Percentiles rank a stretch among this genome's conserved stretches.
Evolutionary conservation across 192 early-diverging fungal genomes (phyloP).

Genomic region (Coemansia pectinata): DNA sequence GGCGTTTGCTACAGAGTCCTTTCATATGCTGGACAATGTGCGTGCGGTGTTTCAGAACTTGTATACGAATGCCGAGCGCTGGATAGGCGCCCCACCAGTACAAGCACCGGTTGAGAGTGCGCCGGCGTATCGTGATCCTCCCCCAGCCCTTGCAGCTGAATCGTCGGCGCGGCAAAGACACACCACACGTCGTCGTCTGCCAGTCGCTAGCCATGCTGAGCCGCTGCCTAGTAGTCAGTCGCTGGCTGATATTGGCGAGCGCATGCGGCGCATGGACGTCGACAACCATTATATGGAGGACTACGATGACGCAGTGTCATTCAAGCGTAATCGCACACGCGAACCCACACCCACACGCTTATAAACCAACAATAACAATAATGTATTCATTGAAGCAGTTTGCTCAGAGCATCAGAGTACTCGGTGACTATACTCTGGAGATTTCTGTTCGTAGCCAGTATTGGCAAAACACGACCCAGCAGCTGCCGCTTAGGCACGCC

Average conservation of each 20-base stretch:
- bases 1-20: slow-evolving; percentile 53
- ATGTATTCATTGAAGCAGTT: neutral
- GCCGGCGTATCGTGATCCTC: neutral
- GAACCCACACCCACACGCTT: slow-evolving; percentile 38
- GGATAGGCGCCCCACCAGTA: slow-evolving; percentile 20
- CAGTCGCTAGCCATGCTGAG: no score
- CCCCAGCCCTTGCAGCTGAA: neutral
- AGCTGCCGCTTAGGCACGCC: slow-evolving; percentile 66
- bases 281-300: neutral
- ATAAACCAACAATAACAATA: neutral
- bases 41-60: slow-evolving; percentile 32
- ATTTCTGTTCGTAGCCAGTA: slow-evolving; percentile 68
- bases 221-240: neutral
- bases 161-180: neutral
- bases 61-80: slow-evolving; percentile 42
- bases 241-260: slow-evolving; percentile 41
- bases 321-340: slow-evolving; percentile 43
- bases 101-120: neutral
- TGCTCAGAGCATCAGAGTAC: slow-evolving; percentile 39
- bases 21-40: slow-evolving; percentile 44
- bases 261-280: slow-evolving; percentile 43
- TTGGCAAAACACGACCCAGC: slow-evolving; percentile 64
- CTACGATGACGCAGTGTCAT: slow-evolving; percentile 14
- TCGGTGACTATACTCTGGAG: slow-evolving; percentile 65
- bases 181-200: neutral